phyloP scores from a whole-genome alignment of 495 filamentous ascomycete species.

The Aspergillus campestris region DNA sequence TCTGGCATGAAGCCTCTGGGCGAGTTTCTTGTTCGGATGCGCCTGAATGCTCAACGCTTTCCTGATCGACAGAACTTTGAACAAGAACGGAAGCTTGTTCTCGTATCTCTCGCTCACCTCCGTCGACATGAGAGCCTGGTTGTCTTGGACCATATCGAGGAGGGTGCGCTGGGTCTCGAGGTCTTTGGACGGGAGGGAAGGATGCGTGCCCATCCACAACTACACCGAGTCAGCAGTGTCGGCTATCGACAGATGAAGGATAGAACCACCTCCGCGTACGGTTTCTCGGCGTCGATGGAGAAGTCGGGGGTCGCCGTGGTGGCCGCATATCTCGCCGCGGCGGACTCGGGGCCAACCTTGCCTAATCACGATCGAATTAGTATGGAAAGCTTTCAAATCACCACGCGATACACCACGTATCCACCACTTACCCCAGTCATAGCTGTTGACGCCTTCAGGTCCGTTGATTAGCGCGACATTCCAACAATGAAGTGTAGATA shows the following conservation, averaged over 20 bases:
- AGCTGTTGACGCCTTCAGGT: conserved; percentile 75
- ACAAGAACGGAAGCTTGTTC: conserved; percentile 83
- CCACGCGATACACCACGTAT: conserved; percentile 1
- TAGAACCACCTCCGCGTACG: conserved; percentile 69
- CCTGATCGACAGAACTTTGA: conserved; percentile 91
- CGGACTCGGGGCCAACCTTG: conserved; percentile 67
- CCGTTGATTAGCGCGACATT: too few species aligned
- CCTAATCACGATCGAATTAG: conserved; percentile 31
- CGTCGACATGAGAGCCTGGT: conserved; percentile 67
- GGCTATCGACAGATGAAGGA: conserved; percentile 3
- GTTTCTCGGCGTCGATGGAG: conserved; percentile 65
- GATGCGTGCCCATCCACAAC: conserved; percentile 99
- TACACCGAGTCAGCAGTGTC: conserved; percentile 23
- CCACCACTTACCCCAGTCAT: conserved; percentile 74
- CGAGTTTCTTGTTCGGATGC: conserved; percentile 96
- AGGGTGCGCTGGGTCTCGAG: conserved; percentile 74
- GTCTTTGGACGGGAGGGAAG: conserved; percentile 88
- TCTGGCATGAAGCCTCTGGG: conserved; percentile 73
- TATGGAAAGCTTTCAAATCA: not conserved
- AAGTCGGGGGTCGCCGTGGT: conserved; percentile 64
- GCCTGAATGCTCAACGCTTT: conserved; percentile 97
- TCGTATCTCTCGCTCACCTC: conserved; percentile 65
- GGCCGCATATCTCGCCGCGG: conserved; percentile 67
- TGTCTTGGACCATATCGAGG: conserved; percentile 83
- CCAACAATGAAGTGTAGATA: not conserved